These are phyloP conservation scores for Ceratocystis huliohia DNA, from an alignment of 2,329 filamentous ascomycete genomes.

Conservation along the genomic window DNA sequence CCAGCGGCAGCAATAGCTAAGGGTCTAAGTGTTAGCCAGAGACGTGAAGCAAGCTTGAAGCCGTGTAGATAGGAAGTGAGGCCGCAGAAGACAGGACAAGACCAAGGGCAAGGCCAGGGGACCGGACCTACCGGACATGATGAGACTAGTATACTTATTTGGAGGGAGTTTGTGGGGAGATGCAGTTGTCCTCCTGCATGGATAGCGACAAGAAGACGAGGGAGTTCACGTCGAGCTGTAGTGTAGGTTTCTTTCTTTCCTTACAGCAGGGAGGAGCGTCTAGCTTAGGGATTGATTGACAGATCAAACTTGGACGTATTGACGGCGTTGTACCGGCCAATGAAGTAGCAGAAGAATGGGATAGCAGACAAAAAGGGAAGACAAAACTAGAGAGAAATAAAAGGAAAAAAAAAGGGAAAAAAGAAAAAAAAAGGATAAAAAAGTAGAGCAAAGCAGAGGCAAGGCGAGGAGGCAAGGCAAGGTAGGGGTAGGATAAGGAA, in stretches of 20 bases:
- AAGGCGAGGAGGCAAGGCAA: too few relatives aligned
- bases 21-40: conserved; percentile 3
- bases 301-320: neutral
- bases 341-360: neutral
- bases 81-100: neutral
- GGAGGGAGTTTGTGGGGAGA: neutral
- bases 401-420: neutral
- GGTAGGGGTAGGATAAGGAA: too few relatives aligned
- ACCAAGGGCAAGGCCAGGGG: neutral
- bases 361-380: neutral
- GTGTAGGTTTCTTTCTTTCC: neutral
- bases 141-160: neutral
- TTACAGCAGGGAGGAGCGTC: neutral
- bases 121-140: neutral
- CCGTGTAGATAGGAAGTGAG: too few relatives aligned
- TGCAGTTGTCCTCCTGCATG: neutral
- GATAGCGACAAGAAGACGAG: neutral
- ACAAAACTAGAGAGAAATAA: neutral
- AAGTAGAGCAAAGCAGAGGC: too few relatives aligned
- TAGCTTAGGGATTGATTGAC: neutral
- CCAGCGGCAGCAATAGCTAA: conserved; percentile 32
- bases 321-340: neutral
- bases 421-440: neutral
- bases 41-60: neutral
- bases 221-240: neutral